A percentile compares a stretch with the other conserved stretches of the same genome.
These are phyloP conservation scores for Xylariaceae sp. DNA, from an alignment of 2,329 filamentous ascomycete genomes.

Conservation along the genomic window DNA sequence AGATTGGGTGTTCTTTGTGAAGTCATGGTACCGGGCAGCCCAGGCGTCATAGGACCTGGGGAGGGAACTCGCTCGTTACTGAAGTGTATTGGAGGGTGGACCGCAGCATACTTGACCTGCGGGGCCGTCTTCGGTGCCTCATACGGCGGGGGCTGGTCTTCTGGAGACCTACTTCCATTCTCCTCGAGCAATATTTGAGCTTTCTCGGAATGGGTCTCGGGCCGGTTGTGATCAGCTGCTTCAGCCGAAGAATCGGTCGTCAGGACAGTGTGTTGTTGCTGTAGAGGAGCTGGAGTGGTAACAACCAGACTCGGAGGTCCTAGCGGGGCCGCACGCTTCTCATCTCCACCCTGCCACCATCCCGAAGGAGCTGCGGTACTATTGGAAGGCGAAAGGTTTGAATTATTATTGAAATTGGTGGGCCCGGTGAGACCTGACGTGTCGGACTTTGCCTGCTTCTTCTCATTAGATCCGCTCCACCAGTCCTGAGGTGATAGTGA, in stretches of 20 bases:
- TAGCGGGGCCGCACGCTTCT: slow-evolving; percentile 18
- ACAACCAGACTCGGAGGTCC: slow-evolving; percentile 14
- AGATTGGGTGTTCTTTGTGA: slow-evolving; percentile 58
- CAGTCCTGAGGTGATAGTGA: slow-evolving; percentile 19
- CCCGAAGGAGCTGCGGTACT: slow-evolving; percentile 7
- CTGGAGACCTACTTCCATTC: slow-evolving; percentile 22
- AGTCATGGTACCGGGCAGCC: slow-evolving; percentile 56
- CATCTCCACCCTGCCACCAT: slow-evolving; percentile 21
- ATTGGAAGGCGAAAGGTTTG: not conserved
- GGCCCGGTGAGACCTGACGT: slow-evolving; percentile 6
- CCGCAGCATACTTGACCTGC: slow-evolving; percentile 49
- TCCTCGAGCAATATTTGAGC: slow-evolving; percentile 35
- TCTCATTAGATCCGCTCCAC: slow-evolving; percentile 25
- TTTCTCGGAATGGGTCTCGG: slow-evolving; percentile 33
- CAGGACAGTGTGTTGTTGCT: slow-evolving; percentile 16
- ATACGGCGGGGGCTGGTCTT: slow-evolving; percentile 52
- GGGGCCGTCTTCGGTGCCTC: slow-evolving; percentile 41
- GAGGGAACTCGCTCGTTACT: slow-evolving; percentile 49
- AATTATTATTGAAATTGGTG: no score
- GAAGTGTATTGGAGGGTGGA: slow-evolving; percentile 53
- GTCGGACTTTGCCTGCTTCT: slow-evolving; percentile 10
- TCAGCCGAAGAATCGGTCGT: slow-evolving; percentile 26
- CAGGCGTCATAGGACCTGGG: slow-evolving; percentile 60
- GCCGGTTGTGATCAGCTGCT: slow-evolving; percentile 12
- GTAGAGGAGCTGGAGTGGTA: slow-evolving; percentile 11